Conservation (phyloP, 129 eudicot species). For the Artemisia argyi region DNA sequence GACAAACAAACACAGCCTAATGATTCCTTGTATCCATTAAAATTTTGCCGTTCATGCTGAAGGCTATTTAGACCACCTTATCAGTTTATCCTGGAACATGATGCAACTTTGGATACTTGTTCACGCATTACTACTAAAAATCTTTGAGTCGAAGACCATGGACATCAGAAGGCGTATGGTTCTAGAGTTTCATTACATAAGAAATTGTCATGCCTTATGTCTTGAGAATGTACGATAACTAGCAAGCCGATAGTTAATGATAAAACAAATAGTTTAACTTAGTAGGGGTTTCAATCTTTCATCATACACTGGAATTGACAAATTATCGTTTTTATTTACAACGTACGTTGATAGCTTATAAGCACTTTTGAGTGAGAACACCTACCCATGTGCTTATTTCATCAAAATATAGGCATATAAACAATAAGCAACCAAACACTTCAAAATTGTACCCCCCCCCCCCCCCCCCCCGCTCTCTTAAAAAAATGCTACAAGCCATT, state of each 20-base stretch:
- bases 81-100: background rate
- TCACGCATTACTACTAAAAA: background rate
- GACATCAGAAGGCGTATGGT: background rate
- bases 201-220: background rate
- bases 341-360: too few species aligned
- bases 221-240: background rate
- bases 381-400: too few species aligned
- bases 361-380: too few species aligned
- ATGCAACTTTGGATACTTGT: background rate
- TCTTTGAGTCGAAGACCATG: background rate
- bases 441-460: too few species aligned
- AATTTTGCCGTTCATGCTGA: background rate
- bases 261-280: background rate
- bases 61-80: background rate
- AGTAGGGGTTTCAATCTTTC: background rate
- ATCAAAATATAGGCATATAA: too few species aligned
- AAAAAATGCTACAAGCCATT: too few species aligned
- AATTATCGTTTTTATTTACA: background rate
- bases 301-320: background rate
- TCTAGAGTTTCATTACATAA: background rate
- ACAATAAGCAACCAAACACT: too few species aligned
- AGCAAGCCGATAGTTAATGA: background rate
- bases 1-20: background rate
- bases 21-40: too few species aligned
- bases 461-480: too few species aligned